Base-by-base conservation (phyloP, 176 grass and related monocot genomes). In the Calamus simplicifolius region DNA sequence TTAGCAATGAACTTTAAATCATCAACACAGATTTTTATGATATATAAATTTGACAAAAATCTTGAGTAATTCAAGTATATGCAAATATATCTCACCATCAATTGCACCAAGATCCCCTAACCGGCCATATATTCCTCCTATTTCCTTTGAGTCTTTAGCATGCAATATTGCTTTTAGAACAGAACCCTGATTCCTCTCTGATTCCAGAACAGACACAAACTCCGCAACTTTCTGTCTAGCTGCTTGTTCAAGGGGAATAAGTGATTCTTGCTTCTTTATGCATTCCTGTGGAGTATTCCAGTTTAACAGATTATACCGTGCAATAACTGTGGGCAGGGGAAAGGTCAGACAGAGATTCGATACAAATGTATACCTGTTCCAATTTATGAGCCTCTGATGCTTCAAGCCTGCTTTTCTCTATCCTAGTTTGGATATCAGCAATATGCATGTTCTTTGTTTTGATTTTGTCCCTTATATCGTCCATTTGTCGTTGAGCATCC, bases 101-200 rank as follows among this genome's bases (percentile, higher is more conserved):
- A 97, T 97, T 80, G 93, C 87, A 49, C 87, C 93, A 63, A 97
- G 81, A 69, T 97, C 84, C 77, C 93, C 87, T 59, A 97, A 75
- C 55, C 93, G 74, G 6, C 93, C 93, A 88, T 82, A 82, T 76
- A 91, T 97, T 64, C 93, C 93, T 63, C 85, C 71, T 64, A 97
- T 97, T 70, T 97, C 78, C 56, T 85, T 97, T 69, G 87, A 85
- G 61, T 97, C 93, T 57, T 91, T 97, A 5, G 87, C 87, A 80
- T 90, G 87, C 62, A 97, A 57, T 73, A 97, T 82, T 80, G 83
- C 87, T 81, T 78, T 92, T 65, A 92, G 59, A 79, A 87, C 84
- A 67, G 74, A 56, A 48, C 75, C 77, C 75, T 82, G 81, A 62
- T 66, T 91, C 75, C 79, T 91, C 67, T 97, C 93, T 69, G 84